Percentiles rank a stretch among this genome's conserved stretches.
These are phyloP conservation scores for Lactarius akahatsu DNA, from an alignment of 768 basidiomycete genomes.

Conservation along the genomic window DNA sequence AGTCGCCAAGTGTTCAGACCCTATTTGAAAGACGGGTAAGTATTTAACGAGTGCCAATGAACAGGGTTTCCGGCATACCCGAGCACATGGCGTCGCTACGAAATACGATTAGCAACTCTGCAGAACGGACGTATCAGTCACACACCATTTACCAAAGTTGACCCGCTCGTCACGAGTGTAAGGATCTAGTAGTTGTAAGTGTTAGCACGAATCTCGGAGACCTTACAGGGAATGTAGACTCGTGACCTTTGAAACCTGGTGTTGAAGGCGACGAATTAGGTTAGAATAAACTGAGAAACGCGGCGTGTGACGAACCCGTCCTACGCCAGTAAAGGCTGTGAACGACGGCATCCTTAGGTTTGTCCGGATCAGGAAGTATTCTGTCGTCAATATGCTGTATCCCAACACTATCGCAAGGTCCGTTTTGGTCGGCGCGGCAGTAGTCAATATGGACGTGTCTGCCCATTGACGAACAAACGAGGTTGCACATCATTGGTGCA, in stretches of 20 bases:
- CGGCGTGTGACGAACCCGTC: conserved; percentile 42
- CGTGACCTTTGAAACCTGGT: conserved; percentile 53
- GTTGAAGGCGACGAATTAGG: background rate
- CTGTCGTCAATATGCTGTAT: conserved; percentile 45
- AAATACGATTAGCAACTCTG: conserved; percentile 4
- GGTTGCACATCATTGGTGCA: conserved; percentile 60
- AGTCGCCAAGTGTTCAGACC: conserved; percentile 47
- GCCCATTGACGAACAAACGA: conserved; percentile 54
- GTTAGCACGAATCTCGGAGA: background rate
- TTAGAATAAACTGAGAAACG: background rate
- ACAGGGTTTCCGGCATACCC: conserved; percentile 35
- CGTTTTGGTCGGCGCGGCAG: conserved; percentile 44
- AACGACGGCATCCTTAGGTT: conserved; percentile 52
- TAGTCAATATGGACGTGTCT: conserved; percentile 54
- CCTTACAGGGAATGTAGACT: background rate
- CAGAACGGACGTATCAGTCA: background rate
- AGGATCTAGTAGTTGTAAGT: conserved; percentile 43
- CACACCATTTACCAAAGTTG: conserved; percentile 55
- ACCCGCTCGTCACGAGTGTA: conserved; percentile 55
- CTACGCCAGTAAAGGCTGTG: conserved; percentile 58
- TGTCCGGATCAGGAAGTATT: conserved; percentile 47
- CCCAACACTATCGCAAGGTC: conserved; percentile 44
- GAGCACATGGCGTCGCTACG: conserved; percentile 52
- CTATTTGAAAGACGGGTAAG: conserved; percentile 34
- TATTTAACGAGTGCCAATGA: background rate